These are phyloP conservation scores for Fragaria ananassa DNA, from an alignment of 306 rosid species.

Conservation along the genomic window DNA sequence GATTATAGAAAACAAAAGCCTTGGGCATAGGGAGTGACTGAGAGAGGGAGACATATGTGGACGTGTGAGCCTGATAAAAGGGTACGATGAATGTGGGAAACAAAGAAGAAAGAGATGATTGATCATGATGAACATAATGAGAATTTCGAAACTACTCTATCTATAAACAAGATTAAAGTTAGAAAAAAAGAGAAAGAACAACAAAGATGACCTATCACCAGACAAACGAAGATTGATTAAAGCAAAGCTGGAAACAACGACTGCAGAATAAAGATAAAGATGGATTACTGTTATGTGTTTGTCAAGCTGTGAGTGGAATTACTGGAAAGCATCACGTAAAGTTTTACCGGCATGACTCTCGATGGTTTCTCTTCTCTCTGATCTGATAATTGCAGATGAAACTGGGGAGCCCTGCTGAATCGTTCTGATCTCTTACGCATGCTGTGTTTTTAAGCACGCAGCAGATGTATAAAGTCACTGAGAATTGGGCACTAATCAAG, in stretches of 20 bases:
- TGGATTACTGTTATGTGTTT: constrained; percentile 17
- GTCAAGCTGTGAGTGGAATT: constrained; percentile 30
- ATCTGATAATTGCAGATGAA: neutral
- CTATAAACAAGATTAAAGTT: constrained; percentile 27
- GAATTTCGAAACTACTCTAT: constrained; percentile 26
- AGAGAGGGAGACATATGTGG: constrained; percentile 39
- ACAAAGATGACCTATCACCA: neutral
- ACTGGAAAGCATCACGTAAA: constrained; percentile 21
- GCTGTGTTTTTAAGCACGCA: neutral
- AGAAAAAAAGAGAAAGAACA: neutral
- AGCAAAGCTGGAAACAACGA: neutral
- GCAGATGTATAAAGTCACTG: neutral
- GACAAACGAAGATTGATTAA: constrained; percentile 16
- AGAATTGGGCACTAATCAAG: neutral
- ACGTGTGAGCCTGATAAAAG: constrained; percentile 43
- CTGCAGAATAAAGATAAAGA: constrained; percentile 1
- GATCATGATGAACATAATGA: constrained; percentile 6
- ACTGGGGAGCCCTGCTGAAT: neutral
- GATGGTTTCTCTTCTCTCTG: constrained; percentile 9
- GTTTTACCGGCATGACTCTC: constrained; percentile 33
- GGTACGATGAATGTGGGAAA: constrained; percentile 84
- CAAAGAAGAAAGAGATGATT: constrained; percentile 26
- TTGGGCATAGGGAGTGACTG: constrained; percentile 19
- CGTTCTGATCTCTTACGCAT: neutral
- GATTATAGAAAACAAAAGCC: constrained; percentile 6